A percentile compares a stretch with the other conserved stretches of the same genome.
Evolutionary conservation across 768 basidiomycete species (phyloP).

Genomic region (Boletus coccyginus): DNA sequence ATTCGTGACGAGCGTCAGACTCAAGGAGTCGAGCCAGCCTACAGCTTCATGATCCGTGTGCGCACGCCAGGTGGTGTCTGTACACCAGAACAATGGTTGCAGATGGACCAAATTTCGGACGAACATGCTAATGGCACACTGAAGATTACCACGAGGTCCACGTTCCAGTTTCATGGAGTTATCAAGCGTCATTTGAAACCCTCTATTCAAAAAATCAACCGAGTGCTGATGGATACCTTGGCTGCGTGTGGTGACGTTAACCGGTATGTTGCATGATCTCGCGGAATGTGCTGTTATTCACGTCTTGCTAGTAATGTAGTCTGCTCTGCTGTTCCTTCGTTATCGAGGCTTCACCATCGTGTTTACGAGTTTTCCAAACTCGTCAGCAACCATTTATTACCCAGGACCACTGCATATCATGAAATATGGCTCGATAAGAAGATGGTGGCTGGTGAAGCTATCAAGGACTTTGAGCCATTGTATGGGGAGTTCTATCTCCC

Average conservation of each 20-base stretch:
- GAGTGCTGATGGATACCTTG: slow-evolving; percentile 86
- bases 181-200: slow-evolving; percentile 96
- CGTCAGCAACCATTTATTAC: slow-evolving; percentile 84
- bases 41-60: slow-evolving; percentile 97
- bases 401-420: slow-evolving; percentile 91
- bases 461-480: slow-evolving; percentile 94
- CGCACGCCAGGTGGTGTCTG: slow-evolving; percentile 97
- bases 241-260: slow-evolving; percentile 99
- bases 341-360: slow-evolving; percentile 81
- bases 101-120: slow-evolving; percentile 95
- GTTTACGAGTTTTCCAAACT: slow-evolving; percentile 82
- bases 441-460: slow-evolving; percentile 87
- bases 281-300: slow-evolving; percentile 4
- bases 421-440: slow-evolving; percentile 99
- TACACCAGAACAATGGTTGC: slow-evolving; percentile 85
- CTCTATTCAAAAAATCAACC: slow-evolving; percentile 95
- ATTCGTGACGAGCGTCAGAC: slow-evolving; percentile 94
- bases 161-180: slow-evolving; percentile 99
- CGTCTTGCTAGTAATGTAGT: slow-evolving; percentile 68
- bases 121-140: slow-evolving; percentile 92
- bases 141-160: slow-evolving; percentile 96
- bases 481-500: slow-evolving; percentile 98
- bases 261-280: slow-evolving; percentile 45
- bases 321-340: slow-evolving; percentile 85
- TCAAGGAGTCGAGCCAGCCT: slow-evolving; percentile 93